Evolutionary conservation across 345 rosid genomes (phyloP).

Genomic region (Populus euphratica): DNA sequence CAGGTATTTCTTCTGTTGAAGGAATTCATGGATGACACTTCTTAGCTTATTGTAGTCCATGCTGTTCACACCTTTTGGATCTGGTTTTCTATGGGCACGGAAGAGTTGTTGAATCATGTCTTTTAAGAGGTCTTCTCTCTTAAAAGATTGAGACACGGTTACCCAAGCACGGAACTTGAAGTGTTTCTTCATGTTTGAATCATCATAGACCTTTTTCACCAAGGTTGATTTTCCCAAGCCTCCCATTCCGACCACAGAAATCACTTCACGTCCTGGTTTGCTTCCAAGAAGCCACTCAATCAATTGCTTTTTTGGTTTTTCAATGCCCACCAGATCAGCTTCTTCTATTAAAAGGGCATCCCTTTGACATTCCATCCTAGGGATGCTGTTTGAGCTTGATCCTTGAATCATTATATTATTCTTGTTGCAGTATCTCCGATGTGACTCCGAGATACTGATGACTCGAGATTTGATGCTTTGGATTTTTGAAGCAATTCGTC

Average conservation of each 20-base stretch:
- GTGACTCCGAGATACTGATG: constrained; percentile 1
- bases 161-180: constrained; percentile 20
- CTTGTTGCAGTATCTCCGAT: constrained; percentile 9
- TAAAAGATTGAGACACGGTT: constrained; percentile 3
- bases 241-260: constrained; percentile 19
- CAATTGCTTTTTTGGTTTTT: constrained; percentile 15
- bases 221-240: constrained; percentile 20
- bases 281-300: constrained; percentile 12
- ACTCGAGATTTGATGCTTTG: constrained; percentile 10
- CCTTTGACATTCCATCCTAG: background rate
- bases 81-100: background rate
- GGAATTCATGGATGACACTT: background rate
- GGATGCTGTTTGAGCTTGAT: background rate
- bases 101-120: constrained; percentile 14
- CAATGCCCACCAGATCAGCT: constrained; percentile 21
- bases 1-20: constrained; percentile 14
- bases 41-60: constrained; percentile 1
- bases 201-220: constrained; percentile 10
- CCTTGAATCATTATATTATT: constrained; percentile 8
- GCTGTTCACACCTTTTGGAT: background rate
- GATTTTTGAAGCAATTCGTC: constrained; percentile 21
- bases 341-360: constrained; percentile 32
- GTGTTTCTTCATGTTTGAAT: constrained; percentile 13
- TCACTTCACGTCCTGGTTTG: constrained; percentile 2
- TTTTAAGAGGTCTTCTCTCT: constrained; percentile 8